Evolutionary conservation across 1,284 basidiomycete genomes (phyloP).

Genomic region (Ceratobasidium sp.): DNA sequence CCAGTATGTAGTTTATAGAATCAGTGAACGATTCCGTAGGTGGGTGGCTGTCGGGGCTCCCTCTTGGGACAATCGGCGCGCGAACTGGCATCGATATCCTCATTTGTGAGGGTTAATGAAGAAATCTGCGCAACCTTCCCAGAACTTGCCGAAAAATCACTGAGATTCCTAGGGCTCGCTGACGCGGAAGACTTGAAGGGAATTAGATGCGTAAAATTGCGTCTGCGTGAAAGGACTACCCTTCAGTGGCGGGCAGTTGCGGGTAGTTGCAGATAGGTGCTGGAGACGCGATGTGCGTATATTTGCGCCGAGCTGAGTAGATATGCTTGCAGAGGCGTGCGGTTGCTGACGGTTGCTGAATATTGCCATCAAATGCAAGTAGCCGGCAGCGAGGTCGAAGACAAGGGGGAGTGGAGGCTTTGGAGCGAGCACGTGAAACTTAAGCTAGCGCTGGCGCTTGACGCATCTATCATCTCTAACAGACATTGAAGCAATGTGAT

Average conservation of each 20-base stretch:
- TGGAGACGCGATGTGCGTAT: neutral
- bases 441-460: no score
- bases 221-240: neutral
- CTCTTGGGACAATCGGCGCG: neutral
- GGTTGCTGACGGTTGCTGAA: neutral
- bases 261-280: constrained; percentile 1
- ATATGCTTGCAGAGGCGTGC: neutral
- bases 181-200: neutral
- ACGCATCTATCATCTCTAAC: no score
- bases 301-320: neutral
- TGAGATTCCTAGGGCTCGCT: neutral
- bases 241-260: neutral
- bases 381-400: no score
- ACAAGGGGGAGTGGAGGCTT: neutral
- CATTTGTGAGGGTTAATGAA: neutral
- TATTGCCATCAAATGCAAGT: neutral
- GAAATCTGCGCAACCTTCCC: neutral
- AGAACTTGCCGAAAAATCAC: neutral
- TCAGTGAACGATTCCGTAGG: neutral
- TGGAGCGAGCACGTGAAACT: constrained; percentile 2
- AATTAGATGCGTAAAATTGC: neutral
- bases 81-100: neutral
- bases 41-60: neutral
- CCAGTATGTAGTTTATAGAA: neutral
- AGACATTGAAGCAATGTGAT: no score